A percentile compares a stretch with the other conserved stretches of the same genome.
These are phyloP conservation scores for Glonium stellatum DNA, from an alignment of 495 filamentous ascomycete species.

Conservation along the genomic window DNA sequence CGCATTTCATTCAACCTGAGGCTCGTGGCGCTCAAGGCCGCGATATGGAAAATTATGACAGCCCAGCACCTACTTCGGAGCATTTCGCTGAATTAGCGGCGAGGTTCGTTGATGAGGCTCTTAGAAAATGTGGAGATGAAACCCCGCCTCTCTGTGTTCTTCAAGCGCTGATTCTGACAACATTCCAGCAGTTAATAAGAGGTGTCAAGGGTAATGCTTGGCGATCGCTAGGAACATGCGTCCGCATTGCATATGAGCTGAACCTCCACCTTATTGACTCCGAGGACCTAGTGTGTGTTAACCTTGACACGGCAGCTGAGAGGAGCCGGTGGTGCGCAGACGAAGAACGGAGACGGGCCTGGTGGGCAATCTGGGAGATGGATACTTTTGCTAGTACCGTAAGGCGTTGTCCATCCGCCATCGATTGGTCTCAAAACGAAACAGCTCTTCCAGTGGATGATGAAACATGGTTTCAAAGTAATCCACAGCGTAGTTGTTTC, in stretches of 20 bases:
- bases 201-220: constrained; percentile 32
- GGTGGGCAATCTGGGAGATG: constrained; percentile 41
- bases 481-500: constrained; percentile 30
- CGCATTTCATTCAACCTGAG: constrained; percentile 12
- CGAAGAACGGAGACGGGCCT: constrained; percentile 2
- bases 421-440: constrained; percentile 28
- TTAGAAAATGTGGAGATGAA: not conserved
- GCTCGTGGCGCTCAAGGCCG: not conserved
- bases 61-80: constrained; percentile 8
- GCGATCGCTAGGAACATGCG: constrained; percentile 32
- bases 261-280: constrained; percentile 32
- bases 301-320: not conserved
- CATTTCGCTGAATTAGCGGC: constrained; percentile 30
- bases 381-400: constrained; percentile 37
- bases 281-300: constrained; percentile 6
- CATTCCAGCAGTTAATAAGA: constrained; percentile 27
- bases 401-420: constrained; percentile 31
- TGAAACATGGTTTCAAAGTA: constrained; percentile 34
- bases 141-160: constrained; percentile 29
- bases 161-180: constrained; percentile 28
- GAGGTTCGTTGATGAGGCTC: constrained; percentile 2
- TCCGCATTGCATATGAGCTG: constrained; percentile 32
- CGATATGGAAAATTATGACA: not conserved
- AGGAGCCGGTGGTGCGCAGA: constrained; percentile 3
- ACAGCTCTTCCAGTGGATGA: constrained; percentile 23